Evolutionary conservation across 192 early-diverging fungal genomes (phyloP).

Genomic region (Rhizophlyctis rosea): DNA sequence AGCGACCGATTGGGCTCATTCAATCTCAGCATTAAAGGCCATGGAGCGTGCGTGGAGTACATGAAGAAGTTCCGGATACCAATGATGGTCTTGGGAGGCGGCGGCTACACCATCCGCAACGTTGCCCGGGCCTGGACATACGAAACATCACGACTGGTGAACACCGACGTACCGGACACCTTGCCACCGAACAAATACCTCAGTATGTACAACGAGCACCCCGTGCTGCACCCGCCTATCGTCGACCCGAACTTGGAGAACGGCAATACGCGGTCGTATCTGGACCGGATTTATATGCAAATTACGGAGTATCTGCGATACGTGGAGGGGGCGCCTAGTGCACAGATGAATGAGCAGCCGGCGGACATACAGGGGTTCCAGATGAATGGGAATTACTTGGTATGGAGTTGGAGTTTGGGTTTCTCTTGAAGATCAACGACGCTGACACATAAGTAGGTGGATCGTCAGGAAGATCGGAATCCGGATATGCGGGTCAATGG

Average conservation of each 20-base stretch:
- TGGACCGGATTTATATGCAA: constrained; percentile 67
- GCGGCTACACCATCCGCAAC: constrained; percentile 97
- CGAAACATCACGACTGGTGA: constrained; percentile 83
- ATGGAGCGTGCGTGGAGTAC: constrained; percentile 90
- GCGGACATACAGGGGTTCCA: constrained; percentile 34
- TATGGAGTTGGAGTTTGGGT: constrained; percentile 11
- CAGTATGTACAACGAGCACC: constrained; percentile 89
- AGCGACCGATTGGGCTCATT: constrained; percentile 92
- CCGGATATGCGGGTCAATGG: constrained; percentile 36
- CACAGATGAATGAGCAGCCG: constrained; percentile 81
- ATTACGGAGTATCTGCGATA: constrained; percentile 64
- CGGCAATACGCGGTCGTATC: constrained; percentile 77
- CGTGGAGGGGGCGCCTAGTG: constrained; percentile 72
- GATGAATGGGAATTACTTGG: constrained; percentile 33
- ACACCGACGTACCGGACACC: constrained; percentile 67
- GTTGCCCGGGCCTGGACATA: constrained; percentile 93
- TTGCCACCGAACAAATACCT: constrained; percentile 87
- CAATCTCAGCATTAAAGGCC: constrained; percentile 90
- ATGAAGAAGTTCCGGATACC: constrained; percentile 89
- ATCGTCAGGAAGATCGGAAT: constrained; percentile 33
- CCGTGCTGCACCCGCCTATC: constrained; percentile 76
- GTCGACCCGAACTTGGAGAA: constrained; percentile 73
- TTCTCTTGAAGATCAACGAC: neutral
- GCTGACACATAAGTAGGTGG: constrained; percentile 15
- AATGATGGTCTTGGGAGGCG: constrained; percentile 89